Percentiles rank a stretch among this genome's conserved stretches.
phyloP scores from a whole-genome alignment of 495 filamentous ascomycete genomes.

The Lasiosphaeria miniovina region DNA sequence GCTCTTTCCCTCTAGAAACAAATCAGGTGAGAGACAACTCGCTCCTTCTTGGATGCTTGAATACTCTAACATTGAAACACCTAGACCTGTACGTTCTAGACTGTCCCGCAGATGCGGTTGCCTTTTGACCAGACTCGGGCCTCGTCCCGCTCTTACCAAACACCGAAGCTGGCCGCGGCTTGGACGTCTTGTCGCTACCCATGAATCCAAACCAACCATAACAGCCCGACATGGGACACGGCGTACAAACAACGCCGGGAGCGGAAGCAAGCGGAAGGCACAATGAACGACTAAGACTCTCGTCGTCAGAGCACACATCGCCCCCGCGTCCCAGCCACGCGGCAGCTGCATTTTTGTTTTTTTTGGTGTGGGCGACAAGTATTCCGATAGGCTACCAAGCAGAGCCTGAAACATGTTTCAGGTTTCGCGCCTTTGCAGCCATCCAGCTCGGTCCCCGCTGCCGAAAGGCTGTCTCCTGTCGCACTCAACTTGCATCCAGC shows the following conservation, averaged over 20 bases:
- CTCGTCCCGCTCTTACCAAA: too few species aligned
- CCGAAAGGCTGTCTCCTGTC: not conserved
- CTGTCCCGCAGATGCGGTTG: too few species aligned
- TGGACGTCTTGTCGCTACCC: too few species aligned
- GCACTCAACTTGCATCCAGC: not conserved
- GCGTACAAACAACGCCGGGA: not conserved
- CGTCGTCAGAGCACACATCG: not conserved
- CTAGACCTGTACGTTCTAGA: too few species aligned
- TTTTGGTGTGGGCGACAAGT: not conserved
- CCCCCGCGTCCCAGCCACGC: conserved; percentile 1
- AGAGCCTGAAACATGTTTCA: conserved; percentile 6
- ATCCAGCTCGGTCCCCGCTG: not conserved
- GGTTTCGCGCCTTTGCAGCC: not conserved
- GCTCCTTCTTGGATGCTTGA: too few species aligned
- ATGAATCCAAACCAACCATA: too few species aligned
- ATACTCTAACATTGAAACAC: too few species aligned
- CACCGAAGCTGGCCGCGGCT: too few species aligned
- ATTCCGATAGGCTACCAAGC: not conserved
- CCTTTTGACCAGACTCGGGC: too few species aligned
- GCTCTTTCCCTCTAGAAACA: too few species aligned
- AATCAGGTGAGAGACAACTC: too few species aligned
- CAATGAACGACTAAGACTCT: not conserved
- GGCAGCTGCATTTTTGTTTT: not conserved
- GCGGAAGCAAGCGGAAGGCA: not conserved
- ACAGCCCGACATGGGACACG: too few species aligned